Evolutionary conservation across 2,329 filamentous ascomycete species (phyloP).

Genomic region (Didymosphaeria variabile): DNA sequence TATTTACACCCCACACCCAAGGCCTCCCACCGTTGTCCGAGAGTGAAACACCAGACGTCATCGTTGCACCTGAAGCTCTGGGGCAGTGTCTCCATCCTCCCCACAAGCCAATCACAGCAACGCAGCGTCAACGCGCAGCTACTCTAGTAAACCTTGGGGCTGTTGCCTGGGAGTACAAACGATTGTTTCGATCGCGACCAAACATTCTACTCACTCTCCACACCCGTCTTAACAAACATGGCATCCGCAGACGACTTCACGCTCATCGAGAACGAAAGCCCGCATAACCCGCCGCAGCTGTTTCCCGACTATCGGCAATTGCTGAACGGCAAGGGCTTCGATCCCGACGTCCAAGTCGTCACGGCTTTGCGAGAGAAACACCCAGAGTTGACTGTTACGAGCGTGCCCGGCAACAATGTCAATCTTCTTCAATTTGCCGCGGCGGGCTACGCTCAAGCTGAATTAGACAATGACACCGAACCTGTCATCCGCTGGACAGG

Average conservation of each 20-base stretch:
- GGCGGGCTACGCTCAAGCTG: slow-evolving; percentile 51
- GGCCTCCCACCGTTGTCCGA: slow-evolving; percentile 8
- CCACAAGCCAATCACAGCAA: slow-evolving; percentile 15
- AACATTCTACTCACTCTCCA: background rate
- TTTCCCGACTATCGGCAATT: slow-evolving; percentile 48
- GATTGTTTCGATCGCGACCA: background rate
- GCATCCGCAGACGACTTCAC: slow-evolving; percentile 43
- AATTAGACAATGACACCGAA: slow-evolving; percentile 50
- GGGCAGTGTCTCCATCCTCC: background rate
- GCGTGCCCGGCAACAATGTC: slow-evolving; percentile 48
- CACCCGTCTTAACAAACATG: slow-evolving; percentile 20
- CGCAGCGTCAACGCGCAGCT: background rate
- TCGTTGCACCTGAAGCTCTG: slow-evolving; percentile 5
- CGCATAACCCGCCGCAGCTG: slow-evolving; percentile 32
- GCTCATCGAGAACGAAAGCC: slow-evolving; percentile 35
- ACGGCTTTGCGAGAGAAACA: slow-evolving; percentile 47
- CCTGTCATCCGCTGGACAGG: slow-evolving; percentile 50
- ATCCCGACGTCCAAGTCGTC: slow-evolving; percentile 53
- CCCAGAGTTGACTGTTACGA: slow-evolving; percentile 51
- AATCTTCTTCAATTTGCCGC: slow-evolving; percentile 54
- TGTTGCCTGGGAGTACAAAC: slow-evolving; percentile 5
- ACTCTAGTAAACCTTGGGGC: background rate
- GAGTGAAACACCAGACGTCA: slow-evolving; percentile 24
- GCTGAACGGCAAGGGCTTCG: slow-evolving; percentile 47
- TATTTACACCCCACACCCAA: background rate